phyloP scores from a whole-genome alignment of 2,329 filamentous ascomycete species.

The Conoideocrella luteorostrata region DNA sequence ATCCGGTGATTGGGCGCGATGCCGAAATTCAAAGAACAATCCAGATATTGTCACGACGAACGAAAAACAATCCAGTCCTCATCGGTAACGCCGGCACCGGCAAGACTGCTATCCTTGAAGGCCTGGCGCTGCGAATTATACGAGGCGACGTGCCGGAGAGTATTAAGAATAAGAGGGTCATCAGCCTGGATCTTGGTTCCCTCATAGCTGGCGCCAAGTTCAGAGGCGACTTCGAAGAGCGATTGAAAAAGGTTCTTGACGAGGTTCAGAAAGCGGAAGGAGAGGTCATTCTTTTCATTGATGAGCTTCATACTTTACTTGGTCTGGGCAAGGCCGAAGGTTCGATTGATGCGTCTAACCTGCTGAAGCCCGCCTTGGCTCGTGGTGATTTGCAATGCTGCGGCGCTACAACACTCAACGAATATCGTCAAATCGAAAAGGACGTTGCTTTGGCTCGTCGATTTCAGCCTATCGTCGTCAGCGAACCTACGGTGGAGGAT shows the following conservation, averaged over 20 bases:
- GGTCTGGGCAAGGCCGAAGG: constrained; percentile 93
- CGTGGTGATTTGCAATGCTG: constrained; percentile 92
- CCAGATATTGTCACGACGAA: constrained; percentile 83
- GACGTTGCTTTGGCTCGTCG: constrained; percentile 86
- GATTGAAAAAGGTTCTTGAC: constrained; percentile 81
- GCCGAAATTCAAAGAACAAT: constrained; percentile 90
- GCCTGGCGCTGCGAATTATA: constrained; percentile 82
- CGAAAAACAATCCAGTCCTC: constrained; percentile 94
- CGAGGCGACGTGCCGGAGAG: constrained; percentile 91
- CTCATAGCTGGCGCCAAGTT: constrained; percentile 96
- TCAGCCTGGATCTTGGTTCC: constrained; percentile 81
- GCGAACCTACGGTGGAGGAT: constrained; percentile 82
- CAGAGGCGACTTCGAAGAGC: constrained; percentile 90
- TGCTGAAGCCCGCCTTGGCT: constrained; percentile 89
- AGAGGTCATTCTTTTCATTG: constrained; percentile 88
- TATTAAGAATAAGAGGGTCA: constrained; percentile 87
- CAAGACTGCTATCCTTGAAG: constrained; percentile 90
- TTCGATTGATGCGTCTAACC: constrained; percentile 91
- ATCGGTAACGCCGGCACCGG: constrained; percentile 88
- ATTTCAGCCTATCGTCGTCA: constrained; percentile 93
- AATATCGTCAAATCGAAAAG: constrained; percentile 92
- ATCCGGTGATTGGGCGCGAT: constrained; percentile 92
- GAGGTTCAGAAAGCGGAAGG: constrained; percentile 88
- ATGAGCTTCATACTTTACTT: constrained; percentile 86
- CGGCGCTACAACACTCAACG: constrained; percentile 85